A percentile compares a stretch with the other conserved stretches of the same genome.
Conservation (phyloP, 2,329 filamentous ascomycete species). For the Aspergillus sp. region DNA sequence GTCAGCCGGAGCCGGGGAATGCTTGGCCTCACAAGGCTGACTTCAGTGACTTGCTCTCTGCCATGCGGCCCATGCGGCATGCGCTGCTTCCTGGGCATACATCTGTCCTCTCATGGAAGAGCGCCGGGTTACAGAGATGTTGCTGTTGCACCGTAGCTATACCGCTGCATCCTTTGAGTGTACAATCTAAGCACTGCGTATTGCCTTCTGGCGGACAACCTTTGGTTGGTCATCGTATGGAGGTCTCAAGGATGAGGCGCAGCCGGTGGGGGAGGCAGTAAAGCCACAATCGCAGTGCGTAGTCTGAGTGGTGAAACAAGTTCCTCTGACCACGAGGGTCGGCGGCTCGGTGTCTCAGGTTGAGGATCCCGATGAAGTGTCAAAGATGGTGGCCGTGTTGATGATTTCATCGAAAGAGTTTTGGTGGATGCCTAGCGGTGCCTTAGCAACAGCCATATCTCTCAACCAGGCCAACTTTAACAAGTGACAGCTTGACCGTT, state of each 20-base stretch:
- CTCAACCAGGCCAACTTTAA: no score
- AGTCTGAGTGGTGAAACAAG: background rate
- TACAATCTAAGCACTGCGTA: background rate
- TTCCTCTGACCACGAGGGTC: background rate
- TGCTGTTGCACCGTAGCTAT: no score
- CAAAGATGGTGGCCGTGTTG: background rate
- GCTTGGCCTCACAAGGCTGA: constrained; percentile 9
- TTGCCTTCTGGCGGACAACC: background rate
- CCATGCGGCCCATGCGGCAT: background rate
- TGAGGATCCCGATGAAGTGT: background rate
- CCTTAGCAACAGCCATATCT: constrained; percentile 1
- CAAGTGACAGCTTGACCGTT: no score
- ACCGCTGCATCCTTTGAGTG: no score
- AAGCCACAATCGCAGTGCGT: constrained; percentile 9
- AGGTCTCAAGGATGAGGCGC: constrained; percentile 1
- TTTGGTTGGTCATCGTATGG: background rate
- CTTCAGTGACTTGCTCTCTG: background rate
- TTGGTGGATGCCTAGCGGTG: constrained; percentile 20
- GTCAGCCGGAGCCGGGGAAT: constrained; percentile 1
- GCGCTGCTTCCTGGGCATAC: background rate
- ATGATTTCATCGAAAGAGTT: constrained; percentile 11
- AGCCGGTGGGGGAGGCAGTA: constrained; percentile 17
- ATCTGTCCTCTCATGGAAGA: no score
- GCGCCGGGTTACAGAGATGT: no score
- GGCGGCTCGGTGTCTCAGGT: constrained; percentile 4